Base-by-base conservation (phyloP, 306 rosid species). In the Astragalus membranaceus region DNA sequence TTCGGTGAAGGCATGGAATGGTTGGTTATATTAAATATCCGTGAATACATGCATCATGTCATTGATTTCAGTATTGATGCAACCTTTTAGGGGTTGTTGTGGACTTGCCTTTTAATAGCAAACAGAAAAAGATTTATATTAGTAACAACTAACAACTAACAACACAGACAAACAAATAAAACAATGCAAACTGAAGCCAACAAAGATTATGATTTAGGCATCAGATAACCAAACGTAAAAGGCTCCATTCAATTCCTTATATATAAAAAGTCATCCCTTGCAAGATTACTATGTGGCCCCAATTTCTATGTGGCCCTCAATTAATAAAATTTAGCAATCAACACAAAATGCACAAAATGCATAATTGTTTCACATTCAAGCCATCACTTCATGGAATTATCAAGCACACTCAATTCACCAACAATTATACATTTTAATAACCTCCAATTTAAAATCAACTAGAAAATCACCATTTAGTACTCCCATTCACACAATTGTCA, bases 141-240 rank as follows among this genome's bases (percentile, higher is more conserved):
- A 15, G 16, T 20, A 20, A 20, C 23, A 20, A 20, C 23, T 35
- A 53, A 32, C 56, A 43, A 49, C 59, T n/a, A n/a, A n/a, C n/a
- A n/a, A 50, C 66, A n/a, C n/a, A 53, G 6, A 23, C 64, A 70
- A 11, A 33, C 52, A 52, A 71, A 54, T 64, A 33, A 65, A 65
- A 55, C 67, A 29, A 43, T 12, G 17, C 16, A 29, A 32, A 32
- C 0, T 9, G 37, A 51, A 52, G 30, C 56, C 11, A 63, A 16
- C 2, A 5, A 5, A 33, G 30, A 16, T 39, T 56, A 46, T 1
- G 1, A 43, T 50, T 33, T 72, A 14, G 57, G 65, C 37, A 67
- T 47, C 44, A 51, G 20, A 57, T 8, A 70, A 63, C 30, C 47
- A 64, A 64, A 70, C 57, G 52, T 41, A 10, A 10, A 52, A 52